These are phyloP conservation scores for Solanum dulcamara DNA, from an alignment of 257 asterid genomes.

Conservation along the genomic window DNA sequence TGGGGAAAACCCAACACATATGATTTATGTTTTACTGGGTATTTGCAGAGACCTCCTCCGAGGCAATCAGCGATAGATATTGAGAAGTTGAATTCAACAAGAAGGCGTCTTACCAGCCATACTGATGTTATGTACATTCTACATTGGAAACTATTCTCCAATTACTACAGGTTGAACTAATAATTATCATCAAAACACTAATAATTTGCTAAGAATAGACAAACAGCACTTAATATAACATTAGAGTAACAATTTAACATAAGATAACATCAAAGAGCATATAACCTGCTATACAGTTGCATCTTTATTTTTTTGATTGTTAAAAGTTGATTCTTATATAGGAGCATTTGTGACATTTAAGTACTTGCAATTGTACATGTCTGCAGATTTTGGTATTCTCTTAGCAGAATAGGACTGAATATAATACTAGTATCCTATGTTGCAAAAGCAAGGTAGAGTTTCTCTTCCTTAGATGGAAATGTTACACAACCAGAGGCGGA, in stretches of 20 bases:
- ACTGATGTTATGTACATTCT: no score
- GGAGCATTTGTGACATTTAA: not conserved
- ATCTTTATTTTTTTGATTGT: not conserved
- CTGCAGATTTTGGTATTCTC: not conserved
- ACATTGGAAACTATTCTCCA: no score
- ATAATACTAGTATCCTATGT: not conserved
- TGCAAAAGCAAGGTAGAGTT: not conserved
- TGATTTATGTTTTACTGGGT: not conserved
- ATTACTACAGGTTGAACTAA: no score
- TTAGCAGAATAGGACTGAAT: not conserved
- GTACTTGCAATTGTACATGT: not conserved
- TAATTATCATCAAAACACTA: no score
- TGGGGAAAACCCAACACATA: not conserved
- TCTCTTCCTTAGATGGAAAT: not conserved
- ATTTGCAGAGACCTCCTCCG: constrained; percentile 64
- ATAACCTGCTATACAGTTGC: not conserved
- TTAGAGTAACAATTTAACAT: no score
- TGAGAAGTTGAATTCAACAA: constrained; percentile 72
- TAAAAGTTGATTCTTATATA: not conserved
- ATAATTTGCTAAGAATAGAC: no score
- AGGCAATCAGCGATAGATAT: constrained; percentile 50
- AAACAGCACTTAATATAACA: no score
- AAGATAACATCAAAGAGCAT: no score
- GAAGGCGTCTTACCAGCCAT: constrained; percentile 85
- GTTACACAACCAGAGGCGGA: not conserved